These are phyloP conservation scores for Phytophthora macrochlamydospora DNA, from an alignment of 352 stramenopile genomes.

Conservation along the genomic window DNA sequence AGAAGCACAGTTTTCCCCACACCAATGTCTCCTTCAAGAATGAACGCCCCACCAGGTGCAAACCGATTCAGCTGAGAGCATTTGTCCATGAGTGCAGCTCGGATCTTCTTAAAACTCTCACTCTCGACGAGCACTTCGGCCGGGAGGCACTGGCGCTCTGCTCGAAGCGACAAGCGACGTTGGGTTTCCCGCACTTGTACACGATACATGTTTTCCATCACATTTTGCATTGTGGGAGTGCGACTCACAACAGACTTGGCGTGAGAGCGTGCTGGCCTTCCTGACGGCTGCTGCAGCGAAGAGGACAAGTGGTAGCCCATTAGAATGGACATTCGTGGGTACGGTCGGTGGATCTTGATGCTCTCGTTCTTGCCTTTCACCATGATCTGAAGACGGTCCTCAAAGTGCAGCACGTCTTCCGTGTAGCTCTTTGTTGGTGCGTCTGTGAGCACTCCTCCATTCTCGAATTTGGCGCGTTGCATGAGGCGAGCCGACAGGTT, in stretches of 20 bases:
- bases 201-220: conserved; percentile 90
- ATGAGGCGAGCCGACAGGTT: conserved; percentile 94
- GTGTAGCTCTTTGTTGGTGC: conserved; percentile 82
- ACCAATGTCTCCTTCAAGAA: conserved; percentile 85
- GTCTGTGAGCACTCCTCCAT: conserved; percentile 90
- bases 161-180: conserved; percentile 58
- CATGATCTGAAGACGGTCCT: conserved; percentile 85
- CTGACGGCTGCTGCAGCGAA: conserved; percentile 21
- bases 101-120: conserved; percentile 59
- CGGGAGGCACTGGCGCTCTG: conserved; percentile 50
- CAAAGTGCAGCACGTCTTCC: conserved; percentile 91
- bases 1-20: conserved; percentile 86
- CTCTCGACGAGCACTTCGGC: conserved; percentile 64
- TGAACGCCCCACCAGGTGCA: conserved; percentile 64
- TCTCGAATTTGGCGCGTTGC: conserved; percentile 86
- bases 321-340: conserved; percentile 86
- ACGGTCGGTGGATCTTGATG: conserved; percentile 88
- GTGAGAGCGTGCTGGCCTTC: conserved; percentile 20
- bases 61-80: conserved; percentile 74
- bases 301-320: conserved; percentile 74
- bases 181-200: conserved; percentile 85
- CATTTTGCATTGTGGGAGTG: conserved; percentile 64
- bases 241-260: conserved; percentile 33
- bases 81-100: conserved; percentile 60
- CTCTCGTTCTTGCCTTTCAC: conserved; percentile 94